These are phyloP conservation scores for Aspergillus novofumigatus DNA, from an alignment of 2,329 filamentous ascomycete species.

Conservation along the genomic window DNA sequence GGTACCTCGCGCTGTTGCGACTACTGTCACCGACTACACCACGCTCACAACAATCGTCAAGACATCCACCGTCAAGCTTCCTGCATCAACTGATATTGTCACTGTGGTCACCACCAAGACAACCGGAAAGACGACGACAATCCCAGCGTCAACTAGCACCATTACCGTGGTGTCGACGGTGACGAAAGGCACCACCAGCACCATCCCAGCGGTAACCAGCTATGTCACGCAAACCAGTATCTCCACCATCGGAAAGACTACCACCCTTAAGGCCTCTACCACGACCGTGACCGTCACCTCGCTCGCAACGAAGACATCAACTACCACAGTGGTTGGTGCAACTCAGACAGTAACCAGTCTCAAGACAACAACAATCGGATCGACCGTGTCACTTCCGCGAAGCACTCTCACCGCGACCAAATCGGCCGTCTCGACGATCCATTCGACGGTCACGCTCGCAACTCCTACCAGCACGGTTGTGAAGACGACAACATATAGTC, in stretches of 20 bases:
- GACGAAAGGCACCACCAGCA: conserved; percentile 11
- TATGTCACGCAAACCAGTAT: conserved; percentile 11
- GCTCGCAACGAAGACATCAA: conserved; percentile 10
- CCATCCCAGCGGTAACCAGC: conserved; percentile 8
- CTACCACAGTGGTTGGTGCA: conserved; percentile 5
- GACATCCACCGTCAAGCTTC: neutral
- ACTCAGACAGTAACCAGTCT: conserved; percentile 11
- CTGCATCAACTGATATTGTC: conserved; percentile 16
- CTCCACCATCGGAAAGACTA: conserved; percentile 15
- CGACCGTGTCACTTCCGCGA: conserved; percentile 6
- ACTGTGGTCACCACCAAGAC: conserved; percentile 7
- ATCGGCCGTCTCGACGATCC: conserved; percentile 8
- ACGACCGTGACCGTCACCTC: conserved; percentile 11
- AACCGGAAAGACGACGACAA: conserved; percentile 9
- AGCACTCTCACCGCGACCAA: conserved; percentile 12
- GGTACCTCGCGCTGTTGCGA: neutral
- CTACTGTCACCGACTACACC: neutral
- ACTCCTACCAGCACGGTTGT: conserved; percentile 20
- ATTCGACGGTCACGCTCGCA: conserved; percentile 17
- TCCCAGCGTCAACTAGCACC: conserved; percentile 19
- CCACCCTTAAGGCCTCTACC: conserved; percentile 21
- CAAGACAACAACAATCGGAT: conserved; percentile 12
- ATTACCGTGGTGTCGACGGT: conserved; percentile 9
- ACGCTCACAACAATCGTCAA: neutral
- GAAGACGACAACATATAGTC: conserved; percentile 16